Percentiles rank a stretch among this genome's conserved stretches.
Evolutionary conservation across 306 rosid species (phyloP).

Genomic region (Cicer yamashitae): DNA sequence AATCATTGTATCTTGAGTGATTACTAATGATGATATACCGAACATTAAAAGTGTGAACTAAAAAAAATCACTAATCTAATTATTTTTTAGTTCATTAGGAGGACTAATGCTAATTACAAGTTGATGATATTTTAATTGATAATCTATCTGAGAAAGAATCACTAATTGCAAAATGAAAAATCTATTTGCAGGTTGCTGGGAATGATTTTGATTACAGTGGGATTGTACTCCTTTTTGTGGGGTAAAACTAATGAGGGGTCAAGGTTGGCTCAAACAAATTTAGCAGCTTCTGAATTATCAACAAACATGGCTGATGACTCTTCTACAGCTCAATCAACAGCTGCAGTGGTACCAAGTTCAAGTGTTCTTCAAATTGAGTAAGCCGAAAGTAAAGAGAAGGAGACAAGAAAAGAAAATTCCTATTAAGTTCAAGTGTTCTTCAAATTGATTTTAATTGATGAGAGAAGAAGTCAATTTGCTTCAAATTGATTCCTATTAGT

Average conservation of each 20-base stretch:
- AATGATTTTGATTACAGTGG: slow-evolving; percentile 56
- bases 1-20: too few relatives aligned
- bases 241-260: slow-evolving; percentile 55
- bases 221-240: slow-evolving; percentile 69
- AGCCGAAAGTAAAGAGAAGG: neutral
- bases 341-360: slow-evolving; percentile 41
- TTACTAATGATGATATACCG: too few relatives aligned
- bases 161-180: neutral
- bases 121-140: neutral
- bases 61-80: too few relatives aligned
- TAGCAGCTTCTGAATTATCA: slow-evolving; percentile 30
- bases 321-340: slow-evolving; percentile 31
- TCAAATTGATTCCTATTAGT: too few relatives aligned
- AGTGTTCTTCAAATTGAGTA: neutral
- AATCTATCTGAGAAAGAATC: neutral
- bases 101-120: too few relatives aligned
- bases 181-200: slow-evolving; percentile 59
- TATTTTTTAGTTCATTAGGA: too few relatives aligned
- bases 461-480: too few relatives aligned
- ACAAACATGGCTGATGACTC: slow-evolving; percentile 24
- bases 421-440: too few relatives aligned
- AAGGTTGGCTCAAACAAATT: slow-evolving; percentile 5
- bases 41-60: too few relatives aligned
- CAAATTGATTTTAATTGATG: too few relatives aligned
- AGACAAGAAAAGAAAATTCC: too few relatives aligned